Percentiles rank a stretch among this genome's conserved stretches.
Conservation (phyloP, 805 yeast species). For the Saccharomycopsis sp. region DNA sequence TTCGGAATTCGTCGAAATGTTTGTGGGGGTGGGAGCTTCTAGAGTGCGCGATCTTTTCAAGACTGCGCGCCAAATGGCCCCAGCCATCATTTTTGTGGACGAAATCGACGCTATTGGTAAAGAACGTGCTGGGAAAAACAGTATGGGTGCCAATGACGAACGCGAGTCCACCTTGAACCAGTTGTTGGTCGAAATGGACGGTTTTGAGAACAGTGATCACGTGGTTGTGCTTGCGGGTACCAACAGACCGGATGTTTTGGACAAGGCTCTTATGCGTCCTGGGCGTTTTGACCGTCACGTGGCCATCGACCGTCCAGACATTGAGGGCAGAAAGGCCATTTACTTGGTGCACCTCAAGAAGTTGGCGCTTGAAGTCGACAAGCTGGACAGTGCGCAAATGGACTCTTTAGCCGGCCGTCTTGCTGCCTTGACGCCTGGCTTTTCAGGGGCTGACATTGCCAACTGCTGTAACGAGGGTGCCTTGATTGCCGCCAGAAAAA, state of each 20-base stretch:
- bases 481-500: conserved; percentile 78
- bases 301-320: conserved; percentile 77
- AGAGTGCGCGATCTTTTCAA: conserved; percentile 89
- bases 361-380: conserved; percentile 41
- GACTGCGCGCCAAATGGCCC: conserved; percentile 85
- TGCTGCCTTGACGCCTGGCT: conserved; percentile 91
- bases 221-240: conserved; percentile 95
- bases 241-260: conserved; percentile 85
- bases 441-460: conserved; percentile 94
- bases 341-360: conserved; percentile 72
- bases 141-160: conserved; percentile 82
- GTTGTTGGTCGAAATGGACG: conserved; percentile 92
- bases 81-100: conserved; percentile 85
- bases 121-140: conserved; percentile 62
- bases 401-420: conserved; percentile 72
- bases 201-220: conserved; percentile 80
- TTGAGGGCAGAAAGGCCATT: conserved; percentile 83
- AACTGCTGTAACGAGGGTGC: conserved; percentile 95
- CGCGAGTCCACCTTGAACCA: conserved; percentile 91
- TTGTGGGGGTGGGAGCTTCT: conserved; percentile 93
- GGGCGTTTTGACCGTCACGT: conserved; percentile 93
- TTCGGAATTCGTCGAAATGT: conserved; percentile 95
- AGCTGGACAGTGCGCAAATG: conserved; percentile 37
- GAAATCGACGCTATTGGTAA: conserved; percentile 96
- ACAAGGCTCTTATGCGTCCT: conserved; percentile 85